Conservation (phyloP, 495 filamentous ascomycete species). For the Lasiosphaeris hirsuta region DNA sequence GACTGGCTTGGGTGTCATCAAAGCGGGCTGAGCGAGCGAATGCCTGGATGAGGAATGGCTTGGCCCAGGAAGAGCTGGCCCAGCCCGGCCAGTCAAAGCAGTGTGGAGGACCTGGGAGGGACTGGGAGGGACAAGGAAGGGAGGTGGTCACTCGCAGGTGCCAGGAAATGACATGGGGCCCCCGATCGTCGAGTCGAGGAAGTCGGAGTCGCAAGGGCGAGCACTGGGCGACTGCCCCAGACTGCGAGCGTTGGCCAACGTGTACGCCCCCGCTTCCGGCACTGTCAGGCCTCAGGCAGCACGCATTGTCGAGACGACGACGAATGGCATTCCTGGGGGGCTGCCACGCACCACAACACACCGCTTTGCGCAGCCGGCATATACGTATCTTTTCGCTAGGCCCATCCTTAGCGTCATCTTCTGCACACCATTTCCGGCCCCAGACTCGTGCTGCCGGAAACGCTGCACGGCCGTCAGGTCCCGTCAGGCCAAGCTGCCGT, state of each 20-base stretch:
- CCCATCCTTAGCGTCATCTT: conserved; percentile 2
- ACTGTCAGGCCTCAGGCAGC: conserved; percentile 19
- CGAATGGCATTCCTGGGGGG: conserved; percentile 25
- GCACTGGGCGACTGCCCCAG: conserved; percentile 22
- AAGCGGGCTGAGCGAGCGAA: conserved; percentile 30
- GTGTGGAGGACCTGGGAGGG: not conserved
- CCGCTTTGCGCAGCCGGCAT: conserved; percentile 7
- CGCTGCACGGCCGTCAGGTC: not conserved
- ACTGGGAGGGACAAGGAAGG: not conserved
- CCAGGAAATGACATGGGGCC: conserved; percentile 15
- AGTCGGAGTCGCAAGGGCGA: conserved; percentile 4
- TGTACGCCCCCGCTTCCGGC: conserved; percentile 4
- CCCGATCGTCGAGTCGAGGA: conserved; percentile 16
- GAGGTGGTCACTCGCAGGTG: not conserved
- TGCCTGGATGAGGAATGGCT: conserved; percentile 24
- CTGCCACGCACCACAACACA: conserved; percentile 25
- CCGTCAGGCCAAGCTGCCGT: too few species aligned
- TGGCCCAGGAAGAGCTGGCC: conserved; percentile 13
- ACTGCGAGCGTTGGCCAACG: not conserved
- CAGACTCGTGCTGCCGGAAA: not conserved
- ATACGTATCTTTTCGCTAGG: conserved; percentile 8
- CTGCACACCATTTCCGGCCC: conserved; percentile 1
- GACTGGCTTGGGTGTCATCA: conserved; percentile 24
- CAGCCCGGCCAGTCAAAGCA: conserved; percentile 17
- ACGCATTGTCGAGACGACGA: conserved; percentile 20